Percentiles rank a stretch among this genome's conserved stretches.
phyloP scores from a whole-genome alignment of 2,329 filamentous ascomycete species.

The Exophiala phaeomuriformis region DNA sequence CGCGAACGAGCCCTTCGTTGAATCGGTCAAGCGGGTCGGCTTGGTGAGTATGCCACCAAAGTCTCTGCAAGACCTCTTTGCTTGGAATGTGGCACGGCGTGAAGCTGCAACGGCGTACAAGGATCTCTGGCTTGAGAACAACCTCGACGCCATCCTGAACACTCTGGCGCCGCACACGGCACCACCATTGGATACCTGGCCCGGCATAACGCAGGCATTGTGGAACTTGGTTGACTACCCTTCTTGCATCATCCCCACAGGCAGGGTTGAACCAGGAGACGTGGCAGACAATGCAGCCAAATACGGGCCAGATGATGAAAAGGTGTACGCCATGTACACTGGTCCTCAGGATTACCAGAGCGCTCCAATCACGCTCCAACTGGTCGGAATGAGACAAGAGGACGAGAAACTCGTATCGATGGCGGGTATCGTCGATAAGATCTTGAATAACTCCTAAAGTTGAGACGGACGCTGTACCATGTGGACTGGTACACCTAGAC shows the following conservation, averaged over 20 bases:
- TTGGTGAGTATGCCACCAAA: constrained; percentile 2
- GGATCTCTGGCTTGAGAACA: constrained; percentile 25
- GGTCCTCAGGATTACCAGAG: constrained; percentile 40
- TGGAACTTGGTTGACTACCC: constrained; percentile 59
- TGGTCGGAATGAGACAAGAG: constrained; percentile 47
- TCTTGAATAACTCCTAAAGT: not conserved
- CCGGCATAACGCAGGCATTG: constrained; percentile 50
- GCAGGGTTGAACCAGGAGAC: constrained; percentile 50
- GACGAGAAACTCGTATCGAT: constrained; percentile 42
- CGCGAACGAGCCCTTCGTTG: constrained; percentile 6
- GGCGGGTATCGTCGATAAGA: not conserved
- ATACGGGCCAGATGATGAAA: constrained; percentile 6
- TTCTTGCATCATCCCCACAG: constrained; percentile 41
- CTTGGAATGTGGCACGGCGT: constrained; percentile 8
- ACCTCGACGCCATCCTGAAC: constrained; percentile 54
- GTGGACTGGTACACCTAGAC: not conserved
- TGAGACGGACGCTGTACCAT: not conserved
- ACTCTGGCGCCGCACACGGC: constrained; percentile 57
- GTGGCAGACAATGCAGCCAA: constrained; percentile 30
- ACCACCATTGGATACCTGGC: constrained; percentile 54
- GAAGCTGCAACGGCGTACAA: constrained; percentile 9
- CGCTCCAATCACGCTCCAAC: constrained; percentile 38
- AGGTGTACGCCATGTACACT: constrained; percentile 7
- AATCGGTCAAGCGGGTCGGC: constrained; percentile 8
- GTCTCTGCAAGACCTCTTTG: constrained; percentile 7